Percentiles rank a stretch among this genome's conserved stretches.
These are phyloP conservation scores for Lipomyces sp. DNA, from an alignment of 805 yeast genomes.

Conservation along the genomic window DNA sequence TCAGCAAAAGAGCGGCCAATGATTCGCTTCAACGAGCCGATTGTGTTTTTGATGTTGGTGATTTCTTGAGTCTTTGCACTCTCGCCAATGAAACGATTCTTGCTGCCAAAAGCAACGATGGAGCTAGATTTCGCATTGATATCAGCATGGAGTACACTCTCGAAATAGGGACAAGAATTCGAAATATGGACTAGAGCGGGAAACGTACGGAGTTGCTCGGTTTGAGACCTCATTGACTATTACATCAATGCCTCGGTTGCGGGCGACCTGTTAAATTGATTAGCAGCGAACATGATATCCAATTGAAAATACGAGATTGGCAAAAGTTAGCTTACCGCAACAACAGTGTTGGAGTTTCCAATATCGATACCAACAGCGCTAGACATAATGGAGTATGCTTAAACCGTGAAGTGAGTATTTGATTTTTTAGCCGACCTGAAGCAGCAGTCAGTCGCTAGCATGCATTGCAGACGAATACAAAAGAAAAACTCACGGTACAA, in stretches of 20 bases:
- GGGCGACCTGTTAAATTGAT: slow-evolving; percentile 54
- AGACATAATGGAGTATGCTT: slow-evolving; percentile 15
- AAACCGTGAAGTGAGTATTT: background rate
- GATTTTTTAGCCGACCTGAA: no score
- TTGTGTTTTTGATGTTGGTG: slow-evolving; percentile 94
- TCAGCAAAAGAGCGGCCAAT: slow-evolving; percentile 72
- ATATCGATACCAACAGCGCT: slow-evolving; percentile 75
- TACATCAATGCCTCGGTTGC: slow-evolving; percentile 97
- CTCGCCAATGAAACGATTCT: slow-evolving; percentile 92
- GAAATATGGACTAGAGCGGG: no score
- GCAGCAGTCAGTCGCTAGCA: no score
- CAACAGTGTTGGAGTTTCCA: slow-evolving; percentile 90
- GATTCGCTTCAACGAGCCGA: slow-evolving; percentile 89
- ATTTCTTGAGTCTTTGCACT: slow-evolving; percentile 94
- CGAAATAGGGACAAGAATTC: background rate
- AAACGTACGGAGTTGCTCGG: slow-evolving; percentile 80
- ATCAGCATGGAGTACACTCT: no score
- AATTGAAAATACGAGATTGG: background rate
- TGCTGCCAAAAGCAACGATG: slow-evolving; percentile 84
- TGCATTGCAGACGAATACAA: no score
- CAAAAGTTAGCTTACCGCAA: slow-evolving; percentile 51
- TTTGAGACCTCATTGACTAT: slow-evolving; percentile 98
- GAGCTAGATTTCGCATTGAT: no score
- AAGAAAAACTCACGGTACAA: no score
- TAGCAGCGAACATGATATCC: background rate